These are phyloP conservation scores for Rusavskia elegans DNA, from an alignment of 495 filamentous ascomycete species.

Conservation along the genomic window DNA sequence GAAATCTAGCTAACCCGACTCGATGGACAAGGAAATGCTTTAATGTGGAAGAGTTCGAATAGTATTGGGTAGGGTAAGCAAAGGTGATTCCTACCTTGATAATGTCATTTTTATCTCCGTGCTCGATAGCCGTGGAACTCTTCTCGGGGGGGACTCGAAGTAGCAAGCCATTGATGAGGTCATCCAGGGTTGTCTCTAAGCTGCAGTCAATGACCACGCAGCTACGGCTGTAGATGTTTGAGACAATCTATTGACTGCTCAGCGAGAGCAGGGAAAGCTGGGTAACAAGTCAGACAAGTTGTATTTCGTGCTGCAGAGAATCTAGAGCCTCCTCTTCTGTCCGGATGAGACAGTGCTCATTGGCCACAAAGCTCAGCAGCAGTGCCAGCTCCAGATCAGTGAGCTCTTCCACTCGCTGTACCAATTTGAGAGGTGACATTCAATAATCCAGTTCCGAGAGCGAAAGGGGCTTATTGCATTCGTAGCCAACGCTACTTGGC, in stretches of 20 bases:
- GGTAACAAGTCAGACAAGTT: conserved; percentile 33
- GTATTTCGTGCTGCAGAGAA: conserved; percentile 53
- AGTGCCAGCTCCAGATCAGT: conserved; percentile 82
- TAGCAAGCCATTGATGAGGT: conserved; percentile 57
- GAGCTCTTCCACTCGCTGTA: conserved; percentile 51
- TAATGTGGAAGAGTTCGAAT: too few species aligned
- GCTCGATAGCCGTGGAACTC: not conserved
- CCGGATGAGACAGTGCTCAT: conserved; percentile 79
- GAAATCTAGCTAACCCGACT: too few species aligned
- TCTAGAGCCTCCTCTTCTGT: conserved; percentile 44
- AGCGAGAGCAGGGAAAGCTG: not conserved
- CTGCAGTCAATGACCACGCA: conserved; percentile 56
- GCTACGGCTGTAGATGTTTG: conserved; percentile 54
- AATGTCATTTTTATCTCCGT: not conserved
- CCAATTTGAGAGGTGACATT: conserved; percentile 18
- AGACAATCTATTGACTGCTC: conserved; percentile 35
- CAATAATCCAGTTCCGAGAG: too few species aligned
- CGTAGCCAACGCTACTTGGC: too few species aligned
- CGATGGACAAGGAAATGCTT: too few species aligned
- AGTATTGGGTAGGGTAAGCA: not conserved
- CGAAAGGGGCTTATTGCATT: too few species aligned
- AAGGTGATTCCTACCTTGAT: conserved; percentile 2
- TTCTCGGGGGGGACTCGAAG: conserved; percentile 10
- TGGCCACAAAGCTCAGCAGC: conserved; percentile 59
- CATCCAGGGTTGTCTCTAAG: conserved; percentile 54